Base-by-base conservation (phyloP, 2,329 filamentous ascomycete genomes). In the Colletotrichum tamarilloi region DNA sequence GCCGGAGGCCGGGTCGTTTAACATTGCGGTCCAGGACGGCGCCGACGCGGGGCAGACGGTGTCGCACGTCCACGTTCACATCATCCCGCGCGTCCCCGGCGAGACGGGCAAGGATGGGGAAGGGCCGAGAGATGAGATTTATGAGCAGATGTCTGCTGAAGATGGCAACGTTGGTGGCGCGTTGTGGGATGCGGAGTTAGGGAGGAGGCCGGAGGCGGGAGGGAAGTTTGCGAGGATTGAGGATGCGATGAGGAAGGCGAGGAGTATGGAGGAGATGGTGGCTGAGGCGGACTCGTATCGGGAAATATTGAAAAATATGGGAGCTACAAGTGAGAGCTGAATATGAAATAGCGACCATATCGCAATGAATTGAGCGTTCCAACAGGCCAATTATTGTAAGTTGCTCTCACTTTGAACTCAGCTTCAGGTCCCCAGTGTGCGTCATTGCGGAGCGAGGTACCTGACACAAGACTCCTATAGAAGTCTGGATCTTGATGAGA, bases 1-100 rank as follows among this genome's bases (percentile, higher is more conserved):
- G 55, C 80, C 83, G 11, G 83, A 88, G 42, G 93, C 91, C 6
- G 91, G 94, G 11, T 93, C 94, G 73, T 93, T 98, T 84, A 98
- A 98, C 80, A 92, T 99, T 62, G 95, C 96, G 0, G 89, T 99
- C n/a, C 97, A 99, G 82, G 97, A 99, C 82, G 97, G 97, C 24
- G 85, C 87, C 38, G 94, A 95, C 73, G 95, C 97, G 1, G 97
- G 97, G 0, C 97, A 99, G 88, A 98, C 95, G 70, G 96, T 99
- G 57, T 88, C 94, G 9, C 97, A 99, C 84, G 91, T 98, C 16
- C 97, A 99, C 84, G 93, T 95, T 30, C 97, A 99, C 84, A 90
- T 98, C 62, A 96, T 98, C 67, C 95, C 95, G 24, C 86, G 95
- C 46, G 86, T 85, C 72, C 85, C 84, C 71, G 88, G 91, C 52